Base-by-base conservation (phyloP, 2,329 filamentous ascomycete genomes). In the Huntiella omanensis region DNA sequence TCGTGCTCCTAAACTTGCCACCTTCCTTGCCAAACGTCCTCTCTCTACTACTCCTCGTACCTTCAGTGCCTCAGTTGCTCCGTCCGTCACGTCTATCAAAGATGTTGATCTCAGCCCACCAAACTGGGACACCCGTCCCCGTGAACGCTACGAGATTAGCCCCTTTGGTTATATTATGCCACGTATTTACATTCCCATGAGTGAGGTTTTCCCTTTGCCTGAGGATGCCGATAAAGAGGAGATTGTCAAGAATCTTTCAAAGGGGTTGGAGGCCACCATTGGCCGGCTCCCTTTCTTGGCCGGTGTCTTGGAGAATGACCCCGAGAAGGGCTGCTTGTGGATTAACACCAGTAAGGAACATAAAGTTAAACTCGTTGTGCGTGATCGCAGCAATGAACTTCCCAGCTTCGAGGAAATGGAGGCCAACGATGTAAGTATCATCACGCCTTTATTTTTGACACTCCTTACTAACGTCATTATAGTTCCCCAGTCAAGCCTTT, bases 131-230 rank as follows among this genome's bases (percentile, higher is more conserved):
- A 12, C 37, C 12, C 45, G 45, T 6, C 45, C 22, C 5, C 32
- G n/a, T 2, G 45, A 46, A 16, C 37, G 15, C n/a, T 46, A 40
- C 13, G 45, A 46, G 35, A 35, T 41, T 13, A 46, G 37, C 32
- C 45, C 45, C 22, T 41, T 46, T 39, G 45, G 45, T 7, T 46
- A 46, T 16, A 41, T 40, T 10, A 46, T 46, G 45, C 45, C 45
- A 13, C 45, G 45, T 17, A 41, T 46, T 8, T 41, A 40, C 11
- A 17, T 46, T 5, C 45, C 45, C 15, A 35, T 40, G 37, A 10
- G 22, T 4, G 45, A 46, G 38, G 11, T 46, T 3, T 46, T 46
- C 15, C 45, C 45, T 11, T 19, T 46, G 22, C 17, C 45, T 4
- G 28, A 33, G 12, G 33, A 41, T 22, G 37, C 15, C 22, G 37